phyloP scores from a whole-genome alignment of 1,284 basidiomycete species.

The Fistulinella cinereoalba region DNA sequence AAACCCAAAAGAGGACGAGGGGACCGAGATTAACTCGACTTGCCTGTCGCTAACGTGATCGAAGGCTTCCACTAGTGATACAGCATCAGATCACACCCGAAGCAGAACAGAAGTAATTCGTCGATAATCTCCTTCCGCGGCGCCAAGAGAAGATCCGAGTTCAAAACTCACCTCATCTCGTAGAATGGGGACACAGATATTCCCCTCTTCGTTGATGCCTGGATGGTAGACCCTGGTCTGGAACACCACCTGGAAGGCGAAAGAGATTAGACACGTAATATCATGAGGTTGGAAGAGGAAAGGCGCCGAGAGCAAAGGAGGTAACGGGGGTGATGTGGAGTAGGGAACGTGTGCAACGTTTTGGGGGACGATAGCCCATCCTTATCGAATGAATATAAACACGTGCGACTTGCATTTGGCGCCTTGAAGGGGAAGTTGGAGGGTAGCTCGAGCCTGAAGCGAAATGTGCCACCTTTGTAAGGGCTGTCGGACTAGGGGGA shows the following conservation, averaged over 20 bases:
- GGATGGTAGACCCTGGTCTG: slow-evolving; percentile 90
- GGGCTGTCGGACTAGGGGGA: slow-evolving; percentile 65
- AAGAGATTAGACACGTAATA: slow-evolving; percentile 26
- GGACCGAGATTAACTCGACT: slow-evolving; percentile 18
- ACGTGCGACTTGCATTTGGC: slow-evolving; percentile 56
- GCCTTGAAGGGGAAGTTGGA: slow-evolving; percentile 89
- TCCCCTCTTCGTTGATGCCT: slow-evolving; percentile 88
- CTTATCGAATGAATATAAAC: slow-evolving; percentile 2
- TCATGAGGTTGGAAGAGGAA: slow-evolving; percentile 4
- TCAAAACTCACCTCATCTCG: slow-evolving; percentile 70
- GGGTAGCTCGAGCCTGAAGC: slow-evolving; percentile 69
- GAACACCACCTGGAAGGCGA: slow-evolving; percentile 66
- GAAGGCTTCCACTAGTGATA: slow-evolving; percentile 82
- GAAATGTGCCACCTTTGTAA: slow-evolving; percentile 83
- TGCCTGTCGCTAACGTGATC: slow-evolving; percentile 72
- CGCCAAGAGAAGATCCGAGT: neutral
- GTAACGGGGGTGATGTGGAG: slow-evolving; percentile 4
- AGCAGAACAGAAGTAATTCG: neutral
- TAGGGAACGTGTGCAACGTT: slow-evolving; percentile 23
- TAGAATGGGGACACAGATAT: slow-evolving; percentile 77
- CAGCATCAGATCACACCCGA: neutral
- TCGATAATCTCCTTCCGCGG: slow-evolving; percentile 3
- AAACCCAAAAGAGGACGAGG: slow-evolving; percentile 3
- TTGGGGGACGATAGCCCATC: slow-evolving; percentile 18
- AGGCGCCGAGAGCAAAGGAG: neutral